Base-by-base conservation (phyloP, 2,329 filamentous ascomycete genomes). In the Paecilomyces variotii region DNA sequence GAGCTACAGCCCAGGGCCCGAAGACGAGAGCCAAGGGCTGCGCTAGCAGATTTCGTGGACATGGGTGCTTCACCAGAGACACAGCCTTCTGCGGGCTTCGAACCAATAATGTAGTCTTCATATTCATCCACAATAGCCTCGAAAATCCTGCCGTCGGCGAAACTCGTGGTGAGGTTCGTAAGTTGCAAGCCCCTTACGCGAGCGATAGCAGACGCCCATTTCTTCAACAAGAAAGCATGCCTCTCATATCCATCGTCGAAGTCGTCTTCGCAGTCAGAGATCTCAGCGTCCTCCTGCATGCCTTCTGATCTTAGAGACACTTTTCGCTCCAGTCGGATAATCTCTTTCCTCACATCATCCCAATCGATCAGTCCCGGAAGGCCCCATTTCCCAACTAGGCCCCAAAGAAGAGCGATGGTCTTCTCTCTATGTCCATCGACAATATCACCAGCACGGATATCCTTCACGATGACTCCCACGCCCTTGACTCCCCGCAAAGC, bases 381-480 rank as follows among this genome's bases (percentile, higher is more conserved):
- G 1, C 83, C 83, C 73, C 80, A 82, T 68, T 79, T 79, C 49
- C 81, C 80, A 39, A 87, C 79, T 25, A 87, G 73, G 2, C 76
- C 75, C 84, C 84, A 87, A 4, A 88, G 74, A 9, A 87, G 73
- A 4, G 78, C 79, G 52, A 87, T 75, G 0, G 84, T 87, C 69
- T 84, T 86, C 65, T 87, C 84, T 7, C 85, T 80, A 63, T 86
- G 83, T 2, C 85, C 85, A 63, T 87, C 80, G 5, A 87, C 83
- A 53, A 87, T 80, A 57, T 87, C 82, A 45, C 82, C 80, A 0
- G 84, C 78, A 12, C 71, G 76, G 35, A 85, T 71, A 34, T 76
- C 73, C 25, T 72, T 69, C 4, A 77, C 67, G 11, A 80, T 74
- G 11, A 68, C 65, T 3, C 69, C 72, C 11, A 79, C 70, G 1